Conservation (phyloP, 1,284 basidiomycete genomes). For the Boletus sp. region DNA sequence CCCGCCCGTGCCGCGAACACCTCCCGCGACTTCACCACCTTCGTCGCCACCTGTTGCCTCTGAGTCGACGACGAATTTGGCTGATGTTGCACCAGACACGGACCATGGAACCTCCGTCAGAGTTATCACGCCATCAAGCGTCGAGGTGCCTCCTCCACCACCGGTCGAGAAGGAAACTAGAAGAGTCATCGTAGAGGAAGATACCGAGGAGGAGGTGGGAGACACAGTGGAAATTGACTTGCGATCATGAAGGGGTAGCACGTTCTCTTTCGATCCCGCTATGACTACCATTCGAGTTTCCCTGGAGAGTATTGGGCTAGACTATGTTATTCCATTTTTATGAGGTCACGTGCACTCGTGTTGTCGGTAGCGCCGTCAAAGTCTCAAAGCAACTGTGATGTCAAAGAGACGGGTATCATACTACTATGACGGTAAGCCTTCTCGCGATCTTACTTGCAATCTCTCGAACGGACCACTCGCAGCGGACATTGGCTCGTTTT, state of each 20-base stretch:
- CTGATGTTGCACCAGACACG: conserved; percentile 6
- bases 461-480: conserved; percentile 11
- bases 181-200: conserved; percentile 46
- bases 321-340: conserved; percentile 17
- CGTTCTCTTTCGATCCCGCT: conserved; percentile 4
- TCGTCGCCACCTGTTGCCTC: conserved; percentile 25
- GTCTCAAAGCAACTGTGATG: conserved; percentile 40
- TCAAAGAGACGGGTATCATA: conserved; percentile 63
- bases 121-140: conserved; percentile 59
- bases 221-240: conserved; percentile 69
- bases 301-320: conserved; percentile 15
- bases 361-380: conserved; percentile 1
- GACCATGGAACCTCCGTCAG: conserved; percentile 35
- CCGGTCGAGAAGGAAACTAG: conserved; percentile 69
- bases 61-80: not conserved
- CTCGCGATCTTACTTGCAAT: not conserved
- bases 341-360: conserved; percentile 22
- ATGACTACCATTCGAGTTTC: conserved; percentile 6
- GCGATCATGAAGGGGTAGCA: conserved; percentile 22
- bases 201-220: conserved; percentile 69
- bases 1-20: conserved; percentile 15
- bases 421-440: conserved; percentile 59
- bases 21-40: conserved; percentile 16
- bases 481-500: conserved; percentile 83
- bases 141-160: conserved; percentile 77